Evolutionary conservation across 495 filamentous ascomycete species (phyloP), one percentile per base, ranked within the genome.

Genomic region (Durotheca rogersii): DNA sequence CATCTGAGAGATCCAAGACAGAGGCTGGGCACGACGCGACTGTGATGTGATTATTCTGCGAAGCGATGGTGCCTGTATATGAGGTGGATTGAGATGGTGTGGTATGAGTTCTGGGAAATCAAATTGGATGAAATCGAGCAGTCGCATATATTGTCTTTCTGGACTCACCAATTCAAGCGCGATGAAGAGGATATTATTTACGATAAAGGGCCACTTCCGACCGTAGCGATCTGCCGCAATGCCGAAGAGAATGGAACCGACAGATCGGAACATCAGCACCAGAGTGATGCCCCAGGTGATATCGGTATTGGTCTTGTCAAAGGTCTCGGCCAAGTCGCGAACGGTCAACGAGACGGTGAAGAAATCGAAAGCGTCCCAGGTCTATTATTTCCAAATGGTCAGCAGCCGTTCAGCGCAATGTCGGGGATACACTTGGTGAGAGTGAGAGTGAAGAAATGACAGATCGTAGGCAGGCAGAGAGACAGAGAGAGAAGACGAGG

Each of bases 251-350:
- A 86, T 79, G 18, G 84, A 78, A 5, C 88, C 88, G 14, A 88
- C 80, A 14, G 84, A 85, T 42, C 87, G 74, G 52, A 90, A 78
- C 87, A 92, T 90, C 5, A 92, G 75, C 49, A 90, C 87, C 10
- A 90, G 75, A 0, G 89, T 95, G 46, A 95, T 95, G 16, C 89
- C 89, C 89, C 89, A 94, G 17, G 89, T 91, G 47, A 95, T 93
- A 31, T 93, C 82, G 2, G 84, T 79, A 27, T 84, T 85, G 33
- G 76, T 70, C 55, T 78, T 81, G 47, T 73, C 75, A 56, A 93
- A 95, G 1, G 70, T 66, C 55, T 81, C 67, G 18, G 87, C 83
- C 19, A 95, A 74, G 21, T 89, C 68, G 4, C 69, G 67, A 15
- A 89, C 81, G 0, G 88, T 90, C 45, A 95, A 66, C 5, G 84